phyloP scores from a whole-genome alignment of 345 rosid genomes.

The Syzygium oleosum region DNA sequence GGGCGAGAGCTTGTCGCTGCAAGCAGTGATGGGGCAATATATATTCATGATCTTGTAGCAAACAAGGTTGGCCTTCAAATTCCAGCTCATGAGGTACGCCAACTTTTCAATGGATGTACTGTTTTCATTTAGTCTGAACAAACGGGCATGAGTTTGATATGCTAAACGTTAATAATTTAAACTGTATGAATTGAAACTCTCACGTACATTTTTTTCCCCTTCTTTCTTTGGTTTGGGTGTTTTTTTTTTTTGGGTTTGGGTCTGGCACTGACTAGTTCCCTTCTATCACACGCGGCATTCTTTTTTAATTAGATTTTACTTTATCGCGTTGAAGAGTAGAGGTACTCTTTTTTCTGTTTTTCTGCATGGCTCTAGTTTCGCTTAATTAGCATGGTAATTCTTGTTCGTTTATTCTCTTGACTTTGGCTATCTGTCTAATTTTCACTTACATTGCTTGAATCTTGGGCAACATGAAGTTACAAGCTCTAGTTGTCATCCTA shows the following conservation, averaged over 20 bases:
- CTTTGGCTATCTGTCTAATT: not conserved
- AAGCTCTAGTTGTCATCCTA: not conserved
- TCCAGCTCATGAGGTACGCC: slow-evolving; percentile 46
- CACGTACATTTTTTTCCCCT: not conserved
- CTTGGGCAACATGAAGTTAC: not conserved
- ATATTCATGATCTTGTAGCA: slow-evolving; percentile 53
- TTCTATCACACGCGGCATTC: not conserved
- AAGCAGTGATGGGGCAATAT: slow-evolving; percentile 31
- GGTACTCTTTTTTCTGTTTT: not conserved
- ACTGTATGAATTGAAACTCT: not conserved
- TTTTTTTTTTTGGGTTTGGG: not conserved
- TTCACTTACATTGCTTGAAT: not conserved
- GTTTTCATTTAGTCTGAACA: not conserved
- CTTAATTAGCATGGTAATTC: not conserved
- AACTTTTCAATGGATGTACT: not conserved
- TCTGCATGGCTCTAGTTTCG: not conserved
- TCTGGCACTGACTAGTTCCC: not conserved
- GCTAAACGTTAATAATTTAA: not conserved
- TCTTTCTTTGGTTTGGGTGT: not conserved
- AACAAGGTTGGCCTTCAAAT: slow-evolving; percentile 37
- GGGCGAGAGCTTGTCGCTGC: slow-evolving; percentile 65
- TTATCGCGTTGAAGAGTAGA: not conserved
- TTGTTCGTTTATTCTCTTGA: not conserved
- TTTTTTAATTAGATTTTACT: not conserved
- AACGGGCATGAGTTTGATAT: not conserved